phyloP scores from a whole-genome alignment of 2,329 filamentous ascomycete species.

The Ceratocystis huliohia region DNA sequence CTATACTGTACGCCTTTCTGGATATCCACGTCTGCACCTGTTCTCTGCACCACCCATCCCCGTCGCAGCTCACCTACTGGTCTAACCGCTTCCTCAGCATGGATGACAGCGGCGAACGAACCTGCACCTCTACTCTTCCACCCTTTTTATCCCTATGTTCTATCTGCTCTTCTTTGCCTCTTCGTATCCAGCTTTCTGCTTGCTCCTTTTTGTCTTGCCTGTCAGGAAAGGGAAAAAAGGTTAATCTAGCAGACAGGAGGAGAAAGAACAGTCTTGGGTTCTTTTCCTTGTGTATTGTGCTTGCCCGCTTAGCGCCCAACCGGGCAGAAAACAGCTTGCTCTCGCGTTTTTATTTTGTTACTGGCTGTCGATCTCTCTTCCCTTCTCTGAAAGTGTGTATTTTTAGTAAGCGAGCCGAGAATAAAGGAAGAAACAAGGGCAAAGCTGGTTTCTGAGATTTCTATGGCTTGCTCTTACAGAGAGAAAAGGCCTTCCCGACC shows the following conservation, averaged over 20 bases:
- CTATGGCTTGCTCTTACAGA: too few species aligned
- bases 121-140: neutral
- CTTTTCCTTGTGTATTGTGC: too few species aligned
- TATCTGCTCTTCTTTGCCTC: neutral
- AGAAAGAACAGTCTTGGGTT: too few species aligned
- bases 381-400: neutral
- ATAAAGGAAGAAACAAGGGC: neutral
- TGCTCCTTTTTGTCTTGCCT: too few species aligned
- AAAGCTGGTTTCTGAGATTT: too few species aligned
- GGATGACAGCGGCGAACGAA: slow-evolving; percentile 8
- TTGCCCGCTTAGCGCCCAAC: too few species aligned
- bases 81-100: neutral
- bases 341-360: neutral
- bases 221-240: too few species aligned
- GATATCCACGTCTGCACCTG: neutral
- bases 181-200: too few species aligned
- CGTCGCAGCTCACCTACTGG: neutral
- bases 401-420: neutral
- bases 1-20: neutral
- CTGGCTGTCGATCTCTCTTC: neutral
- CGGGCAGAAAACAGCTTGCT: neutral
- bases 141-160: neutral
- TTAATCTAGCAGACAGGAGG: too few species aligned
- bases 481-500: too few species aligned
- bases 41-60: neutral